phyloP scores from a whole-genome alignment of 768 basidiomycete species.

The Amanita pseudoporphyria region DNA sequence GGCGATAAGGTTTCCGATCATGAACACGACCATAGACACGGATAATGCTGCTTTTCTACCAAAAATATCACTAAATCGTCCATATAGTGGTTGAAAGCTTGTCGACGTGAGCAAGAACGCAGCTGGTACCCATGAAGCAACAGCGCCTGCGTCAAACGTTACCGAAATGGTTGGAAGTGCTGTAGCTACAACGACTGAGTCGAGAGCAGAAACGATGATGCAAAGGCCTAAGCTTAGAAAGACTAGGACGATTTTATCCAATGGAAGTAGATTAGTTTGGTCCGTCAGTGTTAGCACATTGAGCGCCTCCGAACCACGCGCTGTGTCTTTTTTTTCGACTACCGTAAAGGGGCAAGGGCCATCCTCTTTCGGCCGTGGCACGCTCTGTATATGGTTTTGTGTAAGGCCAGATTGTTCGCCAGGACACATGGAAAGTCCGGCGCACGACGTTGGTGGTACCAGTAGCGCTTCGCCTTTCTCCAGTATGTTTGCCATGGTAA shows the following conservation, averaged over 20 bases:
- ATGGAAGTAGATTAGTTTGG: slow-evolving; percentile 69
- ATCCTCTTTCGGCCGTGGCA: no score
- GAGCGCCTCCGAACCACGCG: not conserved
- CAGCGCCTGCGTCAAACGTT: slow-evolving; percentile 54
- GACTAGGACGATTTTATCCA: slow-evolving; percentile 50
- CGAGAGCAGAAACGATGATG: slow-evolving; percentile 50
- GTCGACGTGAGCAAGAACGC: slow-evolving; percentile 62
- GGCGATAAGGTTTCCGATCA: slow-evolving; percentile 55
- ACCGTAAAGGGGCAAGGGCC: no score
- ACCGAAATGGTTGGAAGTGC: slow-evolving; percentile 63
- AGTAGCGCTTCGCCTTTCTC: no score
- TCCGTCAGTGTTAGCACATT: slow-evolving; percentile 35
- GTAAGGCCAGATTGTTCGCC: no score
- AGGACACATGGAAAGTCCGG: no score
- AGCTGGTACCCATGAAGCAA: slow-evolving; percentile 65
- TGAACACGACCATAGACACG: slow-evolving; percentile 50
- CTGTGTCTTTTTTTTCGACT: no score
- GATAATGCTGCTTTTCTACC: slow-evolving; percentile 54
- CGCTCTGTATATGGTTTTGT: no score
- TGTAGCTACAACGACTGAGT: slow-evolving; percentile 68
- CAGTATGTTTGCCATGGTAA: no score
- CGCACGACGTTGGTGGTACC: no score
- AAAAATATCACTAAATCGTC: slow-evolving; percentile 58
- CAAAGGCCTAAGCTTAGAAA: slow-evolving; percentile 54
- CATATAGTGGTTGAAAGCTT: slow-evolving; percentile 52